phyloP scores from a whole-genome alignment of 225 moss, liverwort and hornwort genomes.

The Thuidium tamariscinum region DNA sequence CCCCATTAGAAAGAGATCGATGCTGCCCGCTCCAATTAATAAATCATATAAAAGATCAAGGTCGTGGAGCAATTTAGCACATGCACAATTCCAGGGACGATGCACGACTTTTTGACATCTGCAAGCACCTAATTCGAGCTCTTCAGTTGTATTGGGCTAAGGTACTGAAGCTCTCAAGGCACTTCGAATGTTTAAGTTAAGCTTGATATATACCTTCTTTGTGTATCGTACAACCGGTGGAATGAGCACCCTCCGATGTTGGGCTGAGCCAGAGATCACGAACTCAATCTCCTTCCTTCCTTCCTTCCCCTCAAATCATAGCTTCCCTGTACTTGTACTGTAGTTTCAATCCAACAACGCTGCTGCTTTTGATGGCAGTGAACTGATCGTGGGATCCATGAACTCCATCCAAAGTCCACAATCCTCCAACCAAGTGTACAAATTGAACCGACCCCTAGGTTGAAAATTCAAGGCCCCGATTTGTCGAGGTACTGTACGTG shows the following conservation, averaged over 20 bases:
- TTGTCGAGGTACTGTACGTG: not conserved
- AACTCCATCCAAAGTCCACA: not conserved
- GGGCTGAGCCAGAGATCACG: slow-evolving; percentile 14
- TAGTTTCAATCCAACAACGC: not conserved
- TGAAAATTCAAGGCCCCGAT: not conserved
- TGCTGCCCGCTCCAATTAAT: not conserved
- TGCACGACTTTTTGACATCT: slow-evolving; percentile 4
- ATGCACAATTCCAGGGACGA: not conserved
- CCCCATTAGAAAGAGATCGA: not conserved
- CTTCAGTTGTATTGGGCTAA: not conserved
- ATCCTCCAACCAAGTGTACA: not conserved
- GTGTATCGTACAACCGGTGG: not conserved
- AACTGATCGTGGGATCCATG: not conserved
- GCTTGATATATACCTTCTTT: slow-evolving; percentile 4
- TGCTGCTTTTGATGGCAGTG: not conserved
- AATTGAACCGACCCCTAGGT: not conserved
- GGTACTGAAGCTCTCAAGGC: not conserved
- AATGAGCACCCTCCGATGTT: slow-evolving; percentile 30
- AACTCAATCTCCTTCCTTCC: slow-evolving; percentile 22
- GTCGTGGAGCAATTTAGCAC: not conserved
- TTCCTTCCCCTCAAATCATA: slow-evolving; percentile 22
- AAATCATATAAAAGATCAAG: not conserved
- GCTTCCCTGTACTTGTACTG: slow-evolving; percentile 20
- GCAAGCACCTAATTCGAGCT: not conserved
- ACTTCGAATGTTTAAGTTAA: not conserved